Conservation (phyloP, 805 yeast genomes). For the Candida chauliodis region DNA sequence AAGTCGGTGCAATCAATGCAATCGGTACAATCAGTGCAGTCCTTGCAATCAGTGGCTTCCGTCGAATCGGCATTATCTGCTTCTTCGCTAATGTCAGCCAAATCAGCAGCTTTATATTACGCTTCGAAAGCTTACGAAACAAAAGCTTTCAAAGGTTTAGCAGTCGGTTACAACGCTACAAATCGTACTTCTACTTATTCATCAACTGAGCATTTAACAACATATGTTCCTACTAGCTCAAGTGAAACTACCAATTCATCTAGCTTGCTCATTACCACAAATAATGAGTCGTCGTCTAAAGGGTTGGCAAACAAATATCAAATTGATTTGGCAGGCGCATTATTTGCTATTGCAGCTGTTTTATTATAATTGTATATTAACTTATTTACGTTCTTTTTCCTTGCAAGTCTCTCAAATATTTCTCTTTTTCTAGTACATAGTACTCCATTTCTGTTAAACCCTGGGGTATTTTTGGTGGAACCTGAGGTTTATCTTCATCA, state of each 20-base stretch:
- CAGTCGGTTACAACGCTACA: conserved; percentile 9
- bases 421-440: conserved; percentile 38
- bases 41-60: conserved; percentile 18
- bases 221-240: neutral
- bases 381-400: conserved; percentile 23
- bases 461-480: conserved; percentile 43
- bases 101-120: conserved; percentile 4
- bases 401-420: conserved; percentile 34
- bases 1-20: conserved; percentile 12
- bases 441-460: conserved; percentile 42
- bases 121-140: conserved; percentile 8
- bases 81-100: conserved; percentile 7
- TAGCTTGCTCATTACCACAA: neutral
- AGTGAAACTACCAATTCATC: neutral
- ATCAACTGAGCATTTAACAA: neutral
- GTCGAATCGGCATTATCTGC: conserved; percentile 12
- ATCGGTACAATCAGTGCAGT: conserved; percentile 10
- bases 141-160: conserved; percentile 10
- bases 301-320: neutral
- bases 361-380: conserved; percentile 9
- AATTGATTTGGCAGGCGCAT: conserved; percentile 16
- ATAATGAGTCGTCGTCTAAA: neutral
- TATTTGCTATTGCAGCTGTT: conserved; percentile 23
- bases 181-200: conserved; percentile 3
- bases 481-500: conserved; percentile 31